Evolutionary conservation across 208 protist species (phyloP), one percentile per base, ranked within the genome.

Genomic region (Crithidia acanthocephali): DNA sequence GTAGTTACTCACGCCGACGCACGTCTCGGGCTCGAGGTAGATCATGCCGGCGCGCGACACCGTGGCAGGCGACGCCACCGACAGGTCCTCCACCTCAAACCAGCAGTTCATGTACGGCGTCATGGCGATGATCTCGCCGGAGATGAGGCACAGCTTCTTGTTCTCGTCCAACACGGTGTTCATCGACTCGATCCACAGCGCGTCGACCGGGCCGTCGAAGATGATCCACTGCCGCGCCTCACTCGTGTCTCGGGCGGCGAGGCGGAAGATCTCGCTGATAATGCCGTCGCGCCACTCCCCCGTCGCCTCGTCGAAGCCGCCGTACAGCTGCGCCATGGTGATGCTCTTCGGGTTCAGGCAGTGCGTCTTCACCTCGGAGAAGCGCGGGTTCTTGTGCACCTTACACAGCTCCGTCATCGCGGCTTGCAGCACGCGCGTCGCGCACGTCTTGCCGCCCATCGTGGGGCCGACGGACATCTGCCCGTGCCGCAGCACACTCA

Each of bases 1-100:
- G 70, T 93, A 91, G 65, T 84, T 94, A 47, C 73, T 70, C 42
- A 95, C 91, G 42, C 93, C 93, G 32, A 97, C 83, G 73, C 90
- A 98, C 60, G 78, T 92, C 44, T 85, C 70, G 28, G 98, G 98
- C 80, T 99, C 95, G 76, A 99, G 95, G 85, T 99, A 99, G 66
- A 99, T 98, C 98, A 99, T 99, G 68, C 98, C 98, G 22, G 98
- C 98, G 48, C 99, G 92, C 11, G 94, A 98, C 42, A 99, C 98
- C 20, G 98, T 99, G 27, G 98, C 98, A 2, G 98, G 98, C 27
- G 98, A 99, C 35, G 98, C 98, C 22, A 98, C 96, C 10, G 95
- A 90, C 20, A 99, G 90, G 76, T 99, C 97, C 76, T 98, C 94
- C 23, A 99, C 95, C 77, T 99, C 98, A 76, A 99, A 99, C 83